A percentile compares a stretch with the other conserved stretches of the same genome.
Evolutionary conservation across 2,329 filamentous ascomycete genomes (phyloP).

Genomic region (Phaeosphaeria sp.): DNA sequence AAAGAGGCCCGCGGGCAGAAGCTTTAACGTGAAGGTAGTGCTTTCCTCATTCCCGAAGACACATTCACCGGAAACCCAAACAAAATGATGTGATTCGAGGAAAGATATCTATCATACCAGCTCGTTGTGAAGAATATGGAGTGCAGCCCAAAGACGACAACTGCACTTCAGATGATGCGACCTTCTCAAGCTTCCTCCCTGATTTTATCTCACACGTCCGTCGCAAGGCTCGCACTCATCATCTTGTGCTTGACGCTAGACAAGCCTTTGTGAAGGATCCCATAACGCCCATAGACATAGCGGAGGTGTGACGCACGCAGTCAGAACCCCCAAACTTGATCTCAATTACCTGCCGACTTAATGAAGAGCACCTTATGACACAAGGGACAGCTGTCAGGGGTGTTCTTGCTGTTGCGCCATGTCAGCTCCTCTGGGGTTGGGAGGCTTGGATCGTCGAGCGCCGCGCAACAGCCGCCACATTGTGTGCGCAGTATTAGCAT

Average conservation of each 20-base stretch:
- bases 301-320: too few species aligned
- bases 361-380: constrained; percentile 20
- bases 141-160: too few species aligned
- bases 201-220: too few species aligned
- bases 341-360: neutral
- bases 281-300: too few species aligned
- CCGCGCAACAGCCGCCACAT: neutral
- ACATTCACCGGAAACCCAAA: neutral
- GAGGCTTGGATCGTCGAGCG: neutral
- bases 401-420: constrained; percentile 12
- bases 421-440: neutral
- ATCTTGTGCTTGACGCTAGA: too few species aligned
- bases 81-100: too few species aligned
- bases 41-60: neutral
- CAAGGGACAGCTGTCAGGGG: constrained; percentile 14
- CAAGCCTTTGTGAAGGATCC: too few species aligned
- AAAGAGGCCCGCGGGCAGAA: neutral
- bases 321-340: neutral
- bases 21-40: neutral
- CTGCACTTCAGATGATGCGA: too few species aligned
- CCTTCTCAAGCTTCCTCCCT: too few species aligned
- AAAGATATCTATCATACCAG: too few species aligned
- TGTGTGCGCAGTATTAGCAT: neutral
- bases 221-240: too few species aligned
- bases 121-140: too few species aligned